Percentiles rank a stretch among this genome's conserved stretches.
phyloP scores from a whole-genome alignment of 257 asterid genomes.

The Petunia axillaris region DNA sequence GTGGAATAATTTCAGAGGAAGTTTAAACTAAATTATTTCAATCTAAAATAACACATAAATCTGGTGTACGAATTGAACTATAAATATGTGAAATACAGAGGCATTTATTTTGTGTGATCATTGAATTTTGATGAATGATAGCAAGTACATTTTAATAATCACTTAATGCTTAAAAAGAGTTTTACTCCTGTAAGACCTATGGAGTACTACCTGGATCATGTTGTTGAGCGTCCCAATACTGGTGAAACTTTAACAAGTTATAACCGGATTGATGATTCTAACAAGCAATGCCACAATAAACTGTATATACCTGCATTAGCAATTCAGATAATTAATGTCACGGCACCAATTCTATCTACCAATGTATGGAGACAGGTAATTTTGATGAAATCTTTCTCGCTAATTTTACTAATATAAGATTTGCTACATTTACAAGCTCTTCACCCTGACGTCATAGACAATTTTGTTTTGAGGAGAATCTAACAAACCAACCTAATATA shows the following conservation, averaged over 20 bases:
- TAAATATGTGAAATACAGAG: no score
- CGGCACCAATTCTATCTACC: slow-evolving; percentile 5
- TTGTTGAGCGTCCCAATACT: not conserved
- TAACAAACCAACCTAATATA: not conserved
- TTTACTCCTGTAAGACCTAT: slow-evolving; percentile 18
- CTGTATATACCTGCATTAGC: not conserved
- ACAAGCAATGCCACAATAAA: not conserved
- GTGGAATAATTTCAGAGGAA: no score
- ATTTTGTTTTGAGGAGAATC: not conserved
- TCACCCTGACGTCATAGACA: not conserved
- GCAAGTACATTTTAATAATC: no score
- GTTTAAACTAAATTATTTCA: no score
- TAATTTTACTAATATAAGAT: not conserved
- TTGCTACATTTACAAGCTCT: not conserved
- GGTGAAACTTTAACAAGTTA: slow-evolving; percentile 22
- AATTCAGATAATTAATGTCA: slow-evolving; percentile 23
- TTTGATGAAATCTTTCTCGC: no score
- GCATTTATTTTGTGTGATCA: no score
- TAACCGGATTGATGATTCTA: not conserved
- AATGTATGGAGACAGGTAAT: slow-evolving; percentile 22
- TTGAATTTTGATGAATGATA: no score
- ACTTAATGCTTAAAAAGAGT: not conserved
- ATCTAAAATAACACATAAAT: no score
- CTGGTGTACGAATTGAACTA: no score
- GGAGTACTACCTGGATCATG: slow-evolving; percentile 21